Evolutionary conservation across 177 flowering plant species (phyloP).

Genomic region (Vitis hybrid): DNA sequence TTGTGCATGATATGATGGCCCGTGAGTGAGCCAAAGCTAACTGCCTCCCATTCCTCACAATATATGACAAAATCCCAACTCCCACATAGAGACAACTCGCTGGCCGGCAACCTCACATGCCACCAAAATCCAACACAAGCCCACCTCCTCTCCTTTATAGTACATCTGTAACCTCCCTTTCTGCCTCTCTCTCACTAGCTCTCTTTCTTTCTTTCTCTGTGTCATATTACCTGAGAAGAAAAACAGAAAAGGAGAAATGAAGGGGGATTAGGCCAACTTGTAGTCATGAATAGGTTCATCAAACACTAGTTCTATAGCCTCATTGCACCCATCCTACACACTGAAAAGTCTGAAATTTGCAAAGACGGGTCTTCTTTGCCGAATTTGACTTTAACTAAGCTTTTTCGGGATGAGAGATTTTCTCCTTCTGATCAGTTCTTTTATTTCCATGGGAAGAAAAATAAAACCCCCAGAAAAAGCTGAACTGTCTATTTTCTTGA

Average conservation of each 20-base stretch:
- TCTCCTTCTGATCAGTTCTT: conserved; percentile 39
- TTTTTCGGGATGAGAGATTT: conserved; percentile 36
- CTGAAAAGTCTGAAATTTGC: conserved; percentile 28
- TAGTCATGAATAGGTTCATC: conserved; percentile 33
- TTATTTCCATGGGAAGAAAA: conserved; percentile 16
- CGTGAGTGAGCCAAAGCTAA: conserved; percentile 38
- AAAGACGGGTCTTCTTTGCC: conserved; percentile 15
- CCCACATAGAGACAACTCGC: conserved; percentile 47
- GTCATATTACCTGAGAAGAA: conserved; percentile 8
- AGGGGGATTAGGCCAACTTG: conserved; percentile 22
- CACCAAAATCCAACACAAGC: conserved; percentile 42
- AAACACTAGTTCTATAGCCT: conserved; percentile 10
- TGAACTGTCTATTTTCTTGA: conserved; percentile 49
- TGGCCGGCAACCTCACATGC: conserved; percentile 83
- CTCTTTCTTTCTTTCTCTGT: conserved; percentile 6
- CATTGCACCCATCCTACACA: conserved; percentile 4
- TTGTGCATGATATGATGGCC: conserved; percentile 37
- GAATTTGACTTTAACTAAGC: conserved; percentile 32
- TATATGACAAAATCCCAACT: conserved; percentile 55
- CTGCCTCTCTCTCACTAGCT: conserved; percentile 7
- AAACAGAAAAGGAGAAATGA: conserved; percentile 2
- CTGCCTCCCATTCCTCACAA: conserved; percentile 17
- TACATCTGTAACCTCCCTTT: neutral
- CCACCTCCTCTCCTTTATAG: conserved; percentile 9
- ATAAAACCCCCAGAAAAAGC: conserved; percentile 35